Evolutionary conservation across 2,329 filamentous ascomycete species (phyloP), one percentile per base, ranked within the genome.

Genomic region (Trichoderma oligosporum): DNA sequence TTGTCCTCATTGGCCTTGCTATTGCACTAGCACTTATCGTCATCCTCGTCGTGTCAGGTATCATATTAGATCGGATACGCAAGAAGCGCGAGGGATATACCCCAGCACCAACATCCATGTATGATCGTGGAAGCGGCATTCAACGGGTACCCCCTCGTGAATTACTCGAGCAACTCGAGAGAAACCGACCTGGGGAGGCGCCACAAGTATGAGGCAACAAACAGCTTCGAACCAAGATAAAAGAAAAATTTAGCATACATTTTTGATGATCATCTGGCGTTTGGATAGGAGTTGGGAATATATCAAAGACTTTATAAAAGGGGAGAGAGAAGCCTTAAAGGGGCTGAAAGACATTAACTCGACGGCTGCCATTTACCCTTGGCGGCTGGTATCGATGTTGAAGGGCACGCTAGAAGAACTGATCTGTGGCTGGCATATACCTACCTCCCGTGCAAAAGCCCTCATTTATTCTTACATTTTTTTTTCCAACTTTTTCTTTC

Each of bases 1-100:
- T 95, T 56, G 87, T 95, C 36, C 82, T 95, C 11, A 93, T 95
- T 62, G 85, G 84, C 18, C 82, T 95, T 33, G 90, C 84, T 56
- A 89, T 94, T 59, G 82, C 91, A 1, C 82, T 95, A 1, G 88
- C 78, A 25, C 75, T 93, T 60, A 89, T 90, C 66, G 87, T 93
- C 71, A 74, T 93, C 44, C 79, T 95, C 52, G 88, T 95, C 53
- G 79, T 89, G 48, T 82, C 82, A 18, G 90, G 90, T 61, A 83
- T 95, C 61, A 67, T 89, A 42, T 78, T 91, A 57, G 89, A 94
- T 74, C 84, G 89, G 60, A 78, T 87, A 60, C 83, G 89, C 65
- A 87, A 91, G 74, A 86, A 82, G 75, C 82, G 84, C 47, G 88
- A 93, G 69, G 90, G 91, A 48, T 95, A 95, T 64, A 76, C 85